phyloP scores from a whole-genome alignment of 441 rosid genomes.

The Capsella rubella region DNA sequence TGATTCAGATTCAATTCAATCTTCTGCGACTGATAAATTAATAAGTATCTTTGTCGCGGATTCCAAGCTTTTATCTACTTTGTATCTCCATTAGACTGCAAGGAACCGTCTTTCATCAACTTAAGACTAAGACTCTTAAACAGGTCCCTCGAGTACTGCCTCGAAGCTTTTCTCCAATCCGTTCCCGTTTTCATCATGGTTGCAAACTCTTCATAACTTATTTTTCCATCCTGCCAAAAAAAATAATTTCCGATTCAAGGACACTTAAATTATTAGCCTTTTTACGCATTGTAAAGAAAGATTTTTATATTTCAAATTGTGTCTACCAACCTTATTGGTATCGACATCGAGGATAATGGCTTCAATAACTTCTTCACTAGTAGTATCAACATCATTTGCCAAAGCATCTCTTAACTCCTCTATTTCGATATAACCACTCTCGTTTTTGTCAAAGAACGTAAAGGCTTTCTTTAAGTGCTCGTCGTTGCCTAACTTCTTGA shows the following conservation, averaged over 20 bases:
- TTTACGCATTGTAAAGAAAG: neutral
- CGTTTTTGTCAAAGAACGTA: slow-evolving; percentile 59
- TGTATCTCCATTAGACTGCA: slow-evolving; percentile 52
- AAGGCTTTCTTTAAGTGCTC: slow-evolving; percentile 74
- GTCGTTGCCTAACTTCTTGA: slow-evolving; percentile 70
- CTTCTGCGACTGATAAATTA: neutral
- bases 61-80: slow-evolving; percentile 21
- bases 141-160: slow-evolving; percentile 64
- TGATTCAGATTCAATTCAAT: neutral
- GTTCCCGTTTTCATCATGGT: slow-evolving; percentile 79
- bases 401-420: slow-evolving; percentile 70
- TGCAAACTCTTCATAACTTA: slow-evolving; percentile 68
- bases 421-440: slow-evolving; percentile 66
- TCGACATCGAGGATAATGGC: slow-evolving; percentile 80
- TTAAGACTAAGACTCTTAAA: slow-evolving; percentile 63
- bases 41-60: neutral
- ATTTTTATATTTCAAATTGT: too few species aligned
- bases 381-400: slow-evolving; percentile 57
- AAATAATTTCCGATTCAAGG: neutral
- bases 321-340: slow-evolving; percentile 58
- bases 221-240: slow-evolving; percentile 58
- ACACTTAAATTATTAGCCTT: neutral
- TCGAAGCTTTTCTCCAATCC: slow-evolving; percentile 75
- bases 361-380: slow-evolving; percentile 63
- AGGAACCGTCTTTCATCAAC: slow-evolving; percentile 66